Evolutionary conservation across 2,329 filamentous ascomycete genomes (phyloP), one percentile per base, ranked within the genome.

Genomic region (Colletotrichum sidae): DNA sequence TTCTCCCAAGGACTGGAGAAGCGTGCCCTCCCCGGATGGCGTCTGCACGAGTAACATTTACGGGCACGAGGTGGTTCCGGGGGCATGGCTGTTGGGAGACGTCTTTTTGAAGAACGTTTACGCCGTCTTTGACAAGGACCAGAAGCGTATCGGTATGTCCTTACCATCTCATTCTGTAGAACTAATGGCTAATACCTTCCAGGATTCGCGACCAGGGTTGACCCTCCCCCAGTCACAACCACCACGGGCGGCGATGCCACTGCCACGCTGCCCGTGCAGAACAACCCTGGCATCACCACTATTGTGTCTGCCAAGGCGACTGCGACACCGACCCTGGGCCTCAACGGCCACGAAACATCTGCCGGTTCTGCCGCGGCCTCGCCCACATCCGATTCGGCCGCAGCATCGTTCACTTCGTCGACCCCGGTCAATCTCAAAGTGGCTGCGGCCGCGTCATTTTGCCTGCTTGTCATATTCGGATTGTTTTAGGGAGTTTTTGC

Each of bases 51-150:
- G 92, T 75, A 94, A 92, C 71, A 86, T 97, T 41, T 90, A 93
- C 57, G 92, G 91, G 2, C 84, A 88, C 34, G 86, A 90, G 73
- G 87, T 92, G 12, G 89, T 93, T 51, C 78, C 83, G 1, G 83
- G 81, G 70, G 71, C 88, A 35, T 97, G 93, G 93, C 82, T 97
- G n/a, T 78, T 97, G 1, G 94, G 94, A 2, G 93, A 94, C 69
- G 87, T 91, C 1, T 97, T 97, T 71, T 79, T 97, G 67, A 97
- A 96, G 80, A 97, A 96, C 70, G 93, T 97, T 13, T 97, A 97
- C 74, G 83, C 88, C 2, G 90, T 96, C 33, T 97, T 96, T 74
- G 94, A 97, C 75, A 87, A 87, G 57, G 93, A 95, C 68, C 73
- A 88, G 69, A 78, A 76, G 47, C 85, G 84, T 55, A 87, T 94